Conservation (phyloP, 2,329 filamentous ascomycete genomes). For the Aspergillus brunneoviolaceus region DNA sequence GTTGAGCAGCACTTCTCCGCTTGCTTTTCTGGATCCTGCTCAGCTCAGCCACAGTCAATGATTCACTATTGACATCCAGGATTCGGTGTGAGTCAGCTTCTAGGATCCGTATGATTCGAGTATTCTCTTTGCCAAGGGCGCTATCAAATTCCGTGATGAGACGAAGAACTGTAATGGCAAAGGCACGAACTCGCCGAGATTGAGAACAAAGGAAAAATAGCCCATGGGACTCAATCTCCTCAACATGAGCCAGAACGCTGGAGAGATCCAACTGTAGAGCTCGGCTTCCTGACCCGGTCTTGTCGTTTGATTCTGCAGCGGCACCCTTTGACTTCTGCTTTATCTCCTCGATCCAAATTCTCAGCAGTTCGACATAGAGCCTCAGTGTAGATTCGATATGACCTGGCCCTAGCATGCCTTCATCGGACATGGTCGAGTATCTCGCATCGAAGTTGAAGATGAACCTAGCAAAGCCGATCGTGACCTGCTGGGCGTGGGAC, state of each 20-base stretch:
- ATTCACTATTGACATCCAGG: constrained; percentile 86
- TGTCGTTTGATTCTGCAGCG: constrained; percentile 63
- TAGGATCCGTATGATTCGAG: constrained; percentile 84
- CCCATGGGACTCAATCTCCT: constrained; percentile 94
- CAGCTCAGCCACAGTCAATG: constrained; percentile 80
- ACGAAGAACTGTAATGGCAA: constrained; percentile 87
- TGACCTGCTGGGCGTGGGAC: constrained; percentile 89
- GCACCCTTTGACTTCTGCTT: constrained; percentile 78
- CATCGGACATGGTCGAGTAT: constrained; percentile 97
- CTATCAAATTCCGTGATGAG: constrained; percentile 92
- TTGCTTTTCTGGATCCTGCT: constrained; percentile 89
- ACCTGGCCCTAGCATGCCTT: constrained; percentile 87
- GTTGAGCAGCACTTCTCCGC: constrained; percentile 77
- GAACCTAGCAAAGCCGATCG: constrained; percentile 92
- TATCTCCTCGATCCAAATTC: constrained; percentile 98
- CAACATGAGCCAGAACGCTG: constrained; percentile 86
- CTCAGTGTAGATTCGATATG: constrained; percentile 94
- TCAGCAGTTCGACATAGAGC: constrained; percentile 87
- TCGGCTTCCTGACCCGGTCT: constrained; percentile 64
- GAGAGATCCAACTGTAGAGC: constrained; percentile 80
- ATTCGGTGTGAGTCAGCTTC: constrained; percentile 86
- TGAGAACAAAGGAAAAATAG: constrained; percentile 97
- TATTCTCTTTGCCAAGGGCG: constrained; percentile 76
- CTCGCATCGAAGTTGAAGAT: constrained; percentile 98
- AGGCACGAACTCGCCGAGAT: constrained; percentile 81